A percentile compares a stretch with the other conserved stretches of the same genome.
phyloP scores from a whole-genome alignment of 1,284 basidiomycete species.

The Neonothopanus nambi region DNA sequence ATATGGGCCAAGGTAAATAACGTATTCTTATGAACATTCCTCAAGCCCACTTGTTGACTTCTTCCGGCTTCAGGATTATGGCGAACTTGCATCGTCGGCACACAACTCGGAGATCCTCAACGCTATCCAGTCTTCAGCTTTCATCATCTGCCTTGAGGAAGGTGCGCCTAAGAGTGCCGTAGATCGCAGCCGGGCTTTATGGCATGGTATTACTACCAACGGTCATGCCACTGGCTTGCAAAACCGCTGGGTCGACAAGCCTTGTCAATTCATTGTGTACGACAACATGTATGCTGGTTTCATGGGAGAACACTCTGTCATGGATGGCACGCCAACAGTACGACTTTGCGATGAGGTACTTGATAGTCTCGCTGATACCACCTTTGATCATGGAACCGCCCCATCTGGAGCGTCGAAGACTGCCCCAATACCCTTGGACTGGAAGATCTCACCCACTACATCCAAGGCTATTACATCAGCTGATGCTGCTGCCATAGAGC shows the following conservation, averaged over 20 bases:
- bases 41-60: conserved; percentile 1
- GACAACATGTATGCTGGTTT: conserved; percentile 80
- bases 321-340: conserved; percentile 74
- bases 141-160: conserved; percentile 78
- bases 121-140: conserved; percentile 79
- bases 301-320: conserved; percentile 91
- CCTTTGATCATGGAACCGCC: conserved; percentile 54
- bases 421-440: conserved; percentile 54
- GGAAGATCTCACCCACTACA: conserved; percentile 56
- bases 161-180: conserved; percentile 53
- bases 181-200: conserved; percentile 64
- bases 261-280: conserved; percentile 79
- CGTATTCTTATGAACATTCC: background rate
- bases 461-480: conserved; percentile 56
- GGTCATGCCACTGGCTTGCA: conserved; percentile 53
- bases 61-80: conserved; percentile 55
- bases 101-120: conserved; percentile 68
- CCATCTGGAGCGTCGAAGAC: conserved; percentile 10
- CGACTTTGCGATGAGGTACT: conserved; percentile 74
- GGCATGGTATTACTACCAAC: conserved; percentile 66
- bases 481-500: conserved; percentile 55
- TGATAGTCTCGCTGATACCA: conserved; percentile 57
- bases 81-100: conserved; percentile 51
- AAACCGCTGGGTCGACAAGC: conserved; percentile 84
- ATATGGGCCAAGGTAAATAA: conserved; percentile 74